A percentile compares a stretch with the other conserved stretches of the same genome.
Evolutionary conservation across 176 grass and related monocot genomes (phyloP).

Genomic region (Olyra latifolia): DNA sequence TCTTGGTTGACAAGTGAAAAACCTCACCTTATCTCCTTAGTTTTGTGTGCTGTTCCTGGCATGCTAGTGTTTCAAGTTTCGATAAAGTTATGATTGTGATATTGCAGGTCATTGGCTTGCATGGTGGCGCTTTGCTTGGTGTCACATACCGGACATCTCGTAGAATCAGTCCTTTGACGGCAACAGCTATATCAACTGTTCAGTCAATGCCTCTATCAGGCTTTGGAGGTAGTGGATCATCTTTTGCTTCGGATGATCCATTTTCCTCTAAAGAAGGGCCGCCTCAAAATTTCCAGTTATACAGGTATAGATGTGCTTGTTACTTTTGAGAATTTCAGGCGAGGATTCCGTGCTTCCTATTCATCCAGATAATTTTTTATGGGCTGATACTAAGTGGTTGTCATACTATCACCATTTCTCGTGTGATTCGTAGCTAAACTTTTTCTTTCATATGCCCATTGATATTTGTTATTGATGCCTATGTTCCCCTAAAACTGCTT

Average conservation of each 20-base stretch:
- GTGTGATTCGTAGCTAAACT: neutral
- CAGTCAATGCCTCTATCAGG: slow-evolving; percentile 94
- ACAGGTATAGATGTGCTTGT: slow-evolving; percentile 65
- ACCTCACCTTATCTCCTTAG: neutral
- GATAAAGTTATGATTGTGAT: slow-evolving; percentile 19
- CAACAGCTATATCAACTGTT: slow-evolving; percentile 91
- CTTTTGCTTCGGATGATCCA: slow-evolving; percentile 85
- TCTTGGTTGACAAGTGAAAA: slow-evolving; percentile 18
- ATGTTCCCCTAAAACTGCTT: slow-evolving; percentile 17
- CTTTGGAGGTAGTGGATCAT: slow-evolving; percentile 74
- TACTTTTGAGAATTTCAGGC: slow-evolving; percentile 15
- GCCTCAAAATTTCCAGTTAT: slow-evolving; percentile 96
- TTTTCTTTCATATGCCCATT: slow-evolving; percentile 7
- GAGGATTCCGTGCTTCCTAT: neutral
- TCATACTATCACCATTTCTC: slow-evolving; percentile 7
- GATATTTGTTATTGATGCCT: slow-evolving; percentile 11
- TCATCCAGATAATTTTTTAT: slow-evolving; percentile 22
- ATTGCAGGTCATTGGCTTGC: slow-evolving; percentile 91
- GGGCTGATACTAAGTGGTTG: neutral
- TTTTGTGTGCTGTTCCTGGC: neutral
- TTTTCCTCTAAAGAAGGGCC: slow-evolving; percentile 73
- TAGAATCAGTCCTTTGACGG: slow-evolving; percentile 83
- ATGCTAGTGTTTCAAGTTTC: slow-evolving; percentile 1
- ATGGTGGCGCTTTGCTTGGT: slow-evolving; percentile 95
- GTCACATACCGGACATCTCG: slow-evolving; percentile 93